Percentiles rank a stretch among this genome's conserved stretches.
Conservation (phyloP, 2,329 filamentous ascomycete species). For the Sordariomycetes sp. region DNA sequence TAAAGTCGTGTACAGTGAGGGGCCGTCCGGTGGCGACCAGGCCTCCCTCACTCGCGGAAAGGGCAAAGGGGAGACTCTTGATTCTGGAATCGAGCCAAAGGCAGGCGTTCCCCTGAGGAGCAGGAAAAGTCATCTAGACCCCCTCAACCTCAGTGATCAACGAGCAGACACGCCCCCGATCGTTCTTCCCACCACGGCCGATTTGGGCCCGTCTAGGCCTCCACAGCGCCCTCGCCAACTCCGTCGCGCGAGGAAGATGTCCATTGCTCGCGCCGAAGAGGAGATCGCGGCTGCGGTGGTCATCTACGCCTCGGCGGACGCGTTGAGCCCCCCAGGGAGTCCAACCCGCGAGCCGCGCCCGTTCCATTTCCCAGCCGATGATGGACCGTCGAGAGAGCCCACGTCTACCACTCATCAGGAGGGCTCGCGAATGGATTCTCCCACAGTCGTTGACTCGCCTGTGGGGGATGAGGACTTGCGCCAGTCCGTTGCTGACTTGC, state of each 20-base stretch:
- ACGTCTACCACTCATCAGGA: background rate
- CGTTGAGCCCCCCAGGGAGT: conserved; percentile 29
- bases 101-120: background rate
- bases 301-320: conserved; percentile 39
- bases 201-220: conserved; percentile 22
- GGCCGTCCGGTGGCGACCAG: background rate
- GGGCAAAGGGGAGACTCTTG: background rate
- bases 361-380: background rate
- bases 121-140: background rate
- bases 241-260: conserved; percentile 31
- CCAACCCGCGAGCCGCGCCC: background rate
- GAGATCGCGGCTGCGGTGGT: conserved; percentile 42
- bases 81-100: background rate
- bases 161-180: conserved; percentile 33
- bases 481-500: conserved; percentile 43
- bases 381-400: background rate
- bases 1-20: conserved; percentile 10
- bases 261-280: conserved; percentile 37
- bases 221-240: conserved; percentile 31
- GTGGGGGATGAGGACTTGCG: conserved; percentile 15
- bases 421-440: conserved; percentile 3
- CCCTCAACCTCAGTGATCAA: conserved; percentile 4
- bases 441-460: background rate
- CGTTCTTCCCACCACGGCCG: conserved; percentile 30
- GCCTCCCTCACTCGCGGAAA: background rate